Evolutionary conservation across 164 flowering plant species (phyloP), one percentile per base, ranked within the genome.

Genomic region (Piper longum): DNA sequence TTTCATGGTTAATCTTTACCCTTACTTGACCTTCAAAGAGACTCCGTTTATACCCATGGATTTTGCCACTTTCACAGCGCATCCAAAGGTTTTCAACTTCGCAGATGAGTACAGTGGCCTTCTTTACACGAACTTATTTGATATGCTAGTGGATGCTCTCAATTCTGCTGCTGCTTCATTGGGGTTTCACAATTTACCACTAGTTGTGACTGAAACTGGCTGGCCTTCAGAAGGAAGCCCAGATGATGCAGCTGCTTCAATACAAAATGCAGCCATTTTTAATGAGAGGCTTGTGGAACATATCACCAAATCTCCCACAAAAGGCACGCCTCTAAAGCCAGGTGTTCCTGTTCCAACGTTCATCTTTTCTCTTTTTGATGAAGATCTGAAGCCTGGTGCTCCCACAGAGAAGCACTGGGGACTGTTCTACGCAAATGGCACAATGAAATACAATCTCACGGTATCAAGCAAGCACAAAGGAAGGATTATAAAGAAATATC

Each of bases 201-300:
- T 48, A 2, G 11, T 48, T 48, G 52, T 48, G 52, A 48, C 52
- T 48, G 52, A 48, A 48, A 48, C 52, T 48, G 52, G 52, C 52
- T 48, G 52, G 52, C 52, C 66, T 48, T 48, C 52, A 8, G 12
- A 48, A 48, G 52, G 52, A 48, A 48, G 52, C 52, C 52, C 52
- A 9, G 52, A 48, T 48, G 52, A 48, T 9, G 52, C 12, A 48
- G 52, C 52, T 48, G 52, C 52, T 48, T 48, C 52, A 41, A 55
- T 64, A 43, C 36, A 55, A 36, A 64, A 64, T 54, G 65, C 59
- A 40, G 66, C 66, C 60, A 56, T 55, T 7, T 64, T 64, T 26
- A 64, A 64, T 26, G 57, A 62, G 65, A 62, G 66, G 44, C 60
- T 48, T 48, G 52, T 48, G 52, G 52, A 48, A 9, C 52, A 48